Percentiles rank a stretch among this genome's conserved stretches.
Evolutionary conservation across 305 asterid genomes (phyloP).

Genomic region (Fraxinus albicans): DNA sequence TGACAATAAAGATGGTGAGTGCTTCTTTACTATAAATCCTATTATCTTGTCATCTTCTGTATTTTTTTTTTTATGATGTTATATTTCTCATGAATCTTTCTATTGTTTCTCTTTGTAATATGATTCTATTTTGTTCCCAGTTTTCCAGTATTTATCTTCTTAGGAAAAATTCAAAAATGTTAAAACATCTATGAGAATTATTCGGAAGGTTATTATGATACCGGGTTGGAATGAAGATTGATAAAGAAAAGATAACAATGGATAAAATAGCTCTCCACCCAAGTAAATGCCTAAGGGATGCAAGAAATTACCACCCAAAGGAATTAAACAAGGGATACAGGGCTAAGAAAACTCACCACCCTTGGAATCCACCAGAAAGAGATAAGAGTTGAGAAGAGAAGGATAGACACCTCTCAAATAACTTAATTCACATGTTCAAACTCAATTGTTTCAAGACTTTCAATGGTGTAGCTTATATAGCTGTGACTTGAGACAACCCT

Average conservation of each 20-base stretch:
- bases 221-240: no score
- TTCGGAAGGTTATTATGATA: background rate
- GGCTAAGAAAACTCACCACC: background rate
- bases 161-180: background rate
- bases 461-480: background rate
- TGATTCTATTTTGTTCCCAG: background rate
- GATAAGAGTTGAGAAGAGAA: background rate
- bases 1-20: slow-evolving; percentile 49
- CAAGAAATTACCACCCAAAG: no score
- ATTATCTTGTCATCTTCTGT: slow-evolving; percentile 2
- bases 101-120: background rate
- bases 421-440: background rate
- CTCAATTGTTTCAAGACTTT: background rate
- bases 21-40: slow-evolving; percentile 5
- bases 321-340: background rate
- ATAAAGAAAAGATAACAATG: no score
- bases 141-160: background rate
- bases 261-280: no score
- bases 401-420: background rate
- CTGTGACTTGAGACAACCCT: no score
- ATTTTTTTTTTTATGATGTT: background rate
- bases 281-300: no score
- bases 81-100: background rate
- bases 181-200: background rate
- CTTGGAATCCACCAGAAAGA: background rate